Evolutionary conservation across 1,284 basidiomycete genomes (phyloP).

Genomic region (Fereydounia khargensis): DNA sequence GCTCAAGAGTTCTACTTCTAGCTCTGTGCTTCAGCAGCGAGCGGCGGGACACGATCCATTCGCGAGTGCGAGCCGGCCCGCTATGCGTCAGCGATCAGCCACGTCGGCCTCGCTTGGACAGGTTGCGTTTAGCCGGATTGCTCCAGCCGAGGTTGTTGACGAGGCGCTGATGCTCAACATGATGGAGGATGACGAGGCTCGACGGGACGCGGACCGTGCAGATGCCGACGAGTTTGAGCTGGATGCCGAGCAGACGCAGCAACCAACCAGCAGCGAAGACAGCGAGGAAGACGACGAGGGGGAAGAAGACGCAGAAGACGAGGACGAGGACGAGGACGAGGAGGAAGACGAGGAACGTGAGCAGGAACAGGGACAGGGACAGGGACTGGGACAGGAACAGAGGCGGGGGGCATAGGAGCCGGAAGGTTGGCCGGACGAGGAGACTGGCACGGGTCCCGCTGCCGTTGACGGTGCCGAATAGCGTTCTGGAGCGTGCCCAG

Average conservation of each 20-base stretch:
- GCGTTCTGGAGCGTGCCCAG: too few relatives aligned
- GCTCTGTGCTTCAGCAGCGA: not conserved
- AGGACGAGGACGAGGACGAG: constrained; percentile 9
- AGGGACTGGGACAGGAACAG: too few relatives aligned
- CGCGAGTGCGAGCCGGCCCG: constrained; percentile 18
- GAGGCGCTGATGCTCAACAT: constrained; percentile 25
- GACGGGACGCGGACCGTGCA: constrained; percentile 7
- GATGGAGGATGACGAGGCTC: constrained; percentile 33
- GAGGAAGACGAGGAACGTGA: constrained; percentile 4
- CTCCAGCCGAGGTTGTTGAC: constrained; percentile 28
- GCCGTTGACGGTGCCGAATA: too few relatives aligned
- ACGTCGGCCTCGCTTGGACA: constrained; percentile 22
- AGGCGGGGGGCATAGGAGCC: constrained; percentile 1
- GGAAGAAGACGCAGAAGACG: constrained; percentile 15
- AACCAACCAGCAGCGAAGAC: too few relatives aligned
- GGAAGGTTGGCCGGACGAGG: constrained; percentile 13
- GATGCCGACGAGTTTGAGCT: constrained; percentile 8
- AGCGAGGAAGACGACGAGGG: constrained; percentile 3
- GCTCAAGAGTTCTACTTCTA: constrained; percentile 1
- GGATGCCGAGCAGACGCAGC: constrained; percentile 1
- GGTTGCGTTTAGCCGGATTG: constrained; percentile 28
- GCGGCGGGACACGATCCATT: constrained; percentile 9
- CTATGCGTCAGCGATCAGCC: constrained; percentile 25
- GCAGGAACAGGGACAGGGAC: too few relatives aligned
- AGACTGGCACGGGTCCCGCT: not conserved